Base-by-base conservation (phyloP, 116 monocot species). In the Cymodocea nodosa region DNA sequence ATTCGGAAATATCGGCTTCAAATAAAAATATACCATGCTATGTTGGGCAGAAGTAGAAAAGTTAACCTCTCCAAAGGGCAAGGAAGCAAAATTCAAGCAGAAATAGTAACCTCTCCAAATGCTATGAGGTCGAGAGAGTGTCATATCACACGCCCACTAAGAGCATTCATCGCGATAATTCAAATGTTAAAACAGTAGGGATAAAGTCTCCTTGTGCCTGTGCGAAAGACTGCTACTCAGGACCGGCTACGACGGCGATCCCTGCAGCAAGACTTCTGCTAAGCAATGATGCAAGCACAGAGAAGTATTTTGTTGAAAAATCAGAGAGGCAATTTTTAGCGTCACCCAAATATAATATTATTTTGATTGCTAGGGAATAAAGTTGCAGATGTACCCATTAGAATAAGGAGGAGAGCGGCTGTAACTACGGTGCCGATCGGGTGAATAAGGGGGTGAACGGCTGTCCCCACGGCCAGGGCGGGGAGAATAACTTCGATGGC, bases 361-460 rank as follows among this genome's bases (percentile, higher is more conserved):
- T 15, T 50, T 5, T 22, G 24, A 65, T 13, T 50, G 12, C 23
- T 6, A 8, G 22, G 23, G 25, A 24, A 17, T 22, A 23, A 15
- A 25, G 50, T 23, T 17, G 25, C 6, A 44, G 23, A 50, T 19
- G 50, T 72, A 87, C 87, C 87, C 92, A 59, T 92, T 87, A 23
- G 78, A 76, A 80, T 77, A 81, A 48, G 87, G 78, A 73, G 85
- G 89, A 37, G 89, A 89, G 50, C 51, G 68, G 69, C 89, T 88
- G 59, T 77, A 65, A 56, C 82, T 81, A 24, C 81, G 82, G 14
- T 73, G 68, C 34, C 85, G 78, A 34, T 22, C 68, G 39, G 89
- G 89, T 39, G 85, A 85, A 51, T 56, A 56, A 37, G 63, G 39
- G 54, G 54, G 60, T 36, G 60, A 36, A 35, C 35, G 30, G 23